Conservation (phyloP, 768 basidiomycete genomes). For the Mycena belliarum region DNA sequence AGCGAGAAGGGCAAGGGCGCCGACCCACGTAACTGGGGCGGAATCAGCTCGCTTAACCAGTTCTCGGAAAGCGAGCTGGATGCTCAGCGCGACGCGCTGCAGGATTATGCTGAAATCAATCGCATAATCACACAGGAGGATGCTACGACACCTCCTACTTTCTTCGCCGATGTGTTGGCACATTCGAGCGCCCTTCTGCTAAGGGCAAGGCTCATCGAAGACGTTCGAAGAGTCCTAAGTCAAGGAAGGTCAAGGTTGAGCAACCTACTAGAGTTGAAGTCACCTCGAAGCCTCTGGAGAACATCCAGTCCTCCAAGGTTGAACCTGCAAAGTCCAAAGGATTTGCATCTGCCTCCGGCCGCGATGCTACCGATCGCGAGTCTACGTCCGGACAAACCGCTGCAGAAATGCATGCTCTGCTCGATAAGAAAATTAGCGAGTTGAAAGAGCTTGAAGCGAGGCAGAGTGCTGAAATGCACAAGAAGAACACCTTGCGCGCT, state of each 20-base stretch:
- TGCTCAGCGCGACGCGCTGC: not conserved
- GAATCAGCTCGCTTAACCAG: not conserved
- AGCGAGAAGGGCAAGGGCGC: not conserved
- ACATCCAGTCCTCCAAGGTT: not conserved
- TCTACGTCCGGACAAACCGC: no score
- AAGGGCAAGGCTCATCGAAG: not conserved
- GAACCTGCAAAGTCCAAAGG: not conserved
- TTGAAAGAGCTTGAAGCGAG: no score
- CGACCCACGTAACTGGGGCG: not conserved
- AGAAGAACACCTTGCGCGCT: no score
- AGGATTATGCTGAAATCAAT: not conserved
- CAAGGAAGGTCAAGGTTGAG: not conserved
- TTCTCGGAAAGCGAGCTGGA: not conserved
- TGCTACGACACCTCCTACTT: not conserved
- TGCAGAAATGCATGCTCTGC: no score
- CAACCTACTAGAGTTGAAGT: no score
- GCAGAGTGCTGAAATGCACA: no score
- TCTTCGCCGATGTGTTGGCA: not conserved
- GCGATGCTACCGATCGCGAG: no score
- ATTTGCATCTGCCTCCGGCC: no score
- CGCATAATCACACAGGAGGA: not conserved
- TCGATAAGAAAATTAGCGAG: no score
- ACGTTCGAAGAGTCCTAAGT: not conserved
- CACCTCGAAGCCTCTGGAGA: not conserved
- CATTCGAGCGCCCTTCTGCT: no score